phyloP scores from a whole-genome alignment of 176 grass and related monocot genomes.

The Cenchrus purpureus region DNA sequence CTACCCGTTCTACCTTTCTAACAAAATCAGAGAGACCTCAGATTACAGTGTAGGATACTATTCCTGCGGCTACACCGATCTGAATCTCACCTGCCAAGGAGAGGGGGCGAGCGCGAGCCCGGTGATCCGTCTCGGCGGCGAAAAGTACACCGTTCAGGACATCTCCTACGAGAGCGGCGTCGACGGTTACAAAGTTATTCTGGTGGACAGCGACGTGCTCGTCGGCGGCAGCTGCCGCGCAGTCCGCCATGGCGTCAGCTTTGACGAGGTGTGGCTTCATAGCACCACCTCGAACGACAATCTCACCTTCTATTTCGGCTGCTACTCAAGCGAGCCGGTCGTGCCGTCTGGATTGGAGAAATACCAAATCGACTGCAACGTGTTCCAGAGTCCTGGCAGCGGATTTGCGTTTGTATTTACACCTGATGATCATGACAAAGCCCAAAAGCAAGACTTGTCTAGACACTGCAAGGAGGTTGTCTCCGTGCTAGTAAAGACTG shows the following conservation, averaged over 20 bases:
- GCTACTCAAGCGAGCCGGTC: rapidly evolving
- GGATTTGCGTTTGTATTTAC: not conserved
- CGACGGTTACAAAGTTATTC: rapidly evolving
- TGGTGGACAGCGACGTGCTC: not conserved
- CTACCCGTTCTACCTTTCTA: constrained; percentile 21
- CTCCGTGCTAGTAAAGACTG: not conserved
- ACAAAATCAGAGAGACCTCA: rapidly evolving
- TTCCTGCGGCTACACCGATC: constrained; percentile 52
- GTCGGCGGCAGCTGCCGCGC: not conserved
- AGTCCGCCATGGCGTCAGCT: not conserved
- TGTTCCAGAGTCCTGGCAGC: rapidly evolving
- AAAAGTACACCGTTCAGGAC: not conserved
- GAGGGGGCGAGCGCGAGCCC: rapidly evolving
- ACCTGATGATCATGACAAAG: rapidly evolving
- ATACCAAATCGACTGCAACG: not conserved
- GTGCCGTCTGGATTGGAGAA: rapidly evolving
- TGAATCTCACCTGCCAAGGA: constrained; percentile 11
- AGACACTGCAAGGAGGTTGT: rapidly evolving
- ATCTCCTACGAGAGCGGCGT: constrained; percentile 3
- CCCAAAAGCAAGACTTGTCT: rapidly evolving
- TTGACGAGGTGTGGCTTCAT: not conserved
- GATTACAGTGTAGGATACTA: not conserved
- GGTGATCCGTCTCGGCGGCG: not conserved
- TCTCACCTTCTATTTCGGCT: constrained; percentile 45
- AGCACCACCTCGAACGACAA: rapidly evolving